Conservation (phyloP, 345 rosid species). For the Pseudoturritis turrita region DNA sequence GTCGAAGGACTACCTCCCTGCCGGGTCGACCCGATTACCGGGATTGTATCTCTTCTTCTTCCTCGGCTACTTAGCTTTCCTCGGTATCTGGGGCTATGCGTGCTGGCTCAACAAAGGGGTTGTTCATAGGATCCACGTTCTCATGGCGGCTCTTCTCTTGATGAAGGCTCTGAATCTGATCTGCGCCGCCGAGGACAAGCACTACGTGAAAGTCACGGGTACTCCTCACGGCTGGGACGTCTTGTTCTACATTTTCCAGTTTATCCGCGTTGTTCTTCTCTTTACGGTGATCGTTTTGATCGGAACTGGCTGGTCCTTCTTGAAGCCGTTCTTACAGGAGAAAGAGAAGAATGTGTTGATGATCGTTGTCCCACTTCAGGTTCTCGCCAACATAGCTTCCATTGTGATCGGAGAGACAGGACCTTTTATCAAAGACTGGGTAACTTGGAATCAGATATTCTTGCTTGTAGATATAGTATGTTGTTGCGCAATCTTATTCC, state of each 20-base stretch:
- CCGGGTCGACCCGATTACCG: conserved; percentile 77
- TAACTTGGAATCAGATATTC: conserved; percentile 90
- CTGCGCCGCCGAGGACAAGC: conserved; percentile 83
- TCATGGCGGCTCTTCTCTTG: conserved; percentile 68
- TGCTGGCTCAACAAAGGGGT: conserved; percentile 46
- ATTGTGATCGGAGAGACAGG: conserved; percentile 92
- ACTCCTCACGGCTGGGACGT: conserved; percentile 98
- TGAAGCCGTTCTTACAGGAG: conserved; percentile 92
- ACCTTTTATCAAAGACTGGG: conserved; percentile 83
- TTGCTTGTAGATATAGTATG: conserved; percentile 84
- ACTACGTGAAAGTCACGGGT: conserved; percentile 77
- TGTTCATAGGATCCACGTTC: conserved; percentile 76
- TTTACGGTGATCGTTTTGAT: conserved; percentile 93
- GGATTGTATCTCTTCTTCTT: conserved; percentile 53
- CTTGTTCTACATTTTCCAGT: conserved; percentile 83
- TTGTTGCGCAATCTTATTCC: conserved; percentile 90
- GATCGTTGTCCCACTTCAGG: conserved; percentile 95
- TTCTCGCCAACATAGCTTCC: conserved; percentile 80
- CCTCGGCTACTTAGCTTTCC: conserved; percentile 48
- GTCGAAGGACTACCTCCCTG: conserved; percentile 66
- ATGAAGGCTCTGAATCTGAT: conserved; percentile 88
- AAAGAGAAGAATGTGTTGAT: conserved; percentile 95
- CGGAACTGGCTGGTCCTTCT: conserved; percentile 95
- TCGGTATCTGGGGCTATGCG: conserved; percentile 59
- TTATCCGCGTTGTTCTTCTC: conserved; percentile 74